phyloP scores from a whole-genome alignment of 208 protist species.

The Acanthamoeba sp. region DNA sequence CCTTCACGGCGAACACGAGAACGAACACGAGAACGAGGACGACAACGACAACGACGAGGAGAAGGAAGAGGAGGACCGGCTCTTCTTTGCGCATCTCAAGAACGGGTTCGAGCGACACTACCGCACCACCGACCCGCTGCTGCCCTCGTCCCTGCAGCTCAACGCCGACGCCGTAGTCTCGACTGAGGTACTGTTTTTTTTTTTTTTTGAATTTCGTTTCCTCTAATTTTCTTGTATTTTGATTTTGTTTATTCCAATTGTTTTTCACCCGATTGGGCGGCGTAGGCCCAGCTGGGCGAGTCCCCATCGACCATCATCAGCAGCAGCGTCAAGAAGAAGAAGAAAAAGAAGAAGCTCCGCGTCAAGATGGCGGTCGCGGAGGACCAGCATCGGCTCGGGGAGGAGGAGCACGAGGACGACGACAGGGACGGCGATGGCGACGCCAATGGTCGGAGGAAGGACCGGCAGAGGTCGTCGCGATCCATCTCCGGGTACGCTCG shows the following conservation, averaged over 20 bases:
- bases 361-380: neutral
- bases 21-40: neutral
- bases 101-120: conserved; percentile 21
- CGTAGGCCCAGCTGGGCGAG: too few relatives aligned
- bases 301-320: too few relatives aligned
- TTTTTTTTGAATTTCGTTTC: too few relatives aligned
- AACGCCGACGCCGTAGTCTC: neutral
- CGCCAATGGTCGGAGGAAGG: neutral
- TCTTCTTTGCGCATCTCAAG: conserved; percentile 62
- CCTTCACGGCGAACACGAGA: neutral
- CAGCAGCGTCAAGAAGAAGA: conserved; percentile 58
- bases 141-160: neutral
- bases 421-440: too few relatives aligned
- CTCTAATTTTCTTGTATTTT: too few relatives aligned
- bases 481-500: too few relatives aligned
- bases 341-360: neutral
- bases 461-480: neutral
- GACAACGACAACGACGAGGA: neutral
- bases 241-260: too few relatives aligned
- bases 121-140: neutral
- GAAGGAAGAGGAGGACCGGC: neutral
- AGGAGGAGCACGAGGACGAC: neutral
- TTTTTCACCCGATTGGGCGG: too few relatives aligned
- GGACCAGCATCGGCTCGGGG: neutral
- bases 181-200: neutral